phyloP scores from a whole-genome alignment of 192 early-diverging fungal genomes.

The Kappamyces sp. region DNA sequence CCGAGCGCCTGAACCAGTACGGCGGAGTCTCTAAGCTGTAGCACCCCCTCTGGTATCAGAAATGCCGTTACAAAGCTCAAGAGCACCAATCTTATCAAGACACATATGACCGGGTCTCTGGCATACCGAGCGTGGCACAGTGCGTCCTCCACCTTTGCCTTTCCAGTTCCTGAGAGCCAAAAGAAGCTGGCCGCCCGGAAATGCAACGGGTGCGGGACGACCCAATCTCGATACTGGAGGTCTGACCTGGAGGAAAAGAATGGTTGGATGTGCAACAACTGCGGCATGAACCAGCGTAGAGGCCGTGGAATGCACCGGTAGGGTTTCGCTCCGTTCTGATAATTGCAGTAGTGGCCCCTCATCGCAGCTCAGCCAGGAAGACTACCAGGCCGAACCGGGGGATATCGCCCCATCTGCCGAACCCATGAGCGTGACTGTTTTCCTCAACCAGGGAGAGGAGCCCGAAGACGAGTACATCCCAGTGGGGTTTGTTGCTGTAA shows the following conservation, averaged over 20 bases:
- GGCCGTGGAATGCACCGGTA: neutral
- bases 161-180: neutral
- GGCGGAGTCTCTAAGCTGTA: neutral
- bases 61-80: slow-evolving; percentile 13
- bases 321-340: too few species aligned
- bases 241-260: slow-evolving; percentile 9
- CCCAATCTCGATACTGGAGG: slow-evolving; percentile 3
- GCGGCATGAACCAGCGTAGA: slow-evolving; percentile 11
- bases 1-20: slow-evolving; percentile 1
- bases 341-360: too few species aligned
- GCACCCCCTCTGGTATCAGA: slow-evolving; percentile 11
- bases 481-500: too few species aligned
- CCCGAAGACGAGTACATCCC: too few species aligned
- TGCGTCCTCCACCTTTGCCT: neutral
- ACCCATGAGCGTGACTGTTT: too few species aligned
- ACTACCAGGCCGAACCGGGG: too few species aligned
- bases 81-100: slow-evolving; percentile 1
- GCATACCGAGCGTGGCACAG: slow-evolving; percentile 9
- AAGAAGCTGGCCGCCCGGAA: neutral
- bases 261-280: slow-evolving; percentile 14
- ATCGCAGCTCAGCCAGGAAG: too few species aligned
- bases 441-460: too few species aligned
- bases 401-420: neutral
- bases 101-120: slow-evolving; percentile 1
- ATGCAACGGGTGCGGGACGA: slow-evolving; percentile 1